Conservation (phyloP, 805 yeast genomes). For the Candida golubevii region DNA sequence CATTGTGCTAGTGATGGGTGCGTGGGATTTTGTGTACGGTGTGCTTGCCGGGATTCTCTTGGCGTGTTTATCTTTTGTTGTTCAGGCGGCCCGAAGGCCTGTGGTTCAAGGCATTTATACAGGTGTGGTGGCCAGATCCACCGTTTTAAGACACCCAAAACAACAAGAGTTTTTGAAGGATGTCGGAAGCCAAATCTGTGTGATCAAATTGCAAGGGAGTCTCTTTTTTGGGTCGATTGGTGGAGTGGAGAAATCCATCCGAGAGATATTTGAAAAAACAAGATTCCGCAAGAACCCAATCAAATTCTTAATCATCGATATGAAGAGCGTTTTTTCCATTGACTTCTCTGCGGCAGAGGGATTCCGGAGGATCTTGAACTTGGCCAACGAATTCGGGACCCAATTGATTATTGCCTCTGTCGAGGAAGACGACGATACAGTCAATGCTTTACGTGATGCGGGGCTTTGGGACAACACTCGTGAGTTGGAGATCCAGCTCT, state of each 20-base stretch:
- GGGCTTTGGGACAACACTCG: slow-evolving; percentile 58
- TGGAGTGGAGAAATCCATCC: slow-evolving; percentile 73
- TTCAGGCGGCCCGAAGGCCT: slow-evolving; percentile 81
- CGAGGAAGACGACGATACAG: slow-evolving; percentile 57
- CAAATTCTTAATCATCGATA: slow-evolving; percentile 77
- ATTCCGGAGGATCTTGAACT: slow-evolving; percentile 77
- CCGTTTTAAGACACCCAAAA: slow-evolving; percentile 85
- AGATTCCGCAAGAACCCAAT: slow-evolving; percentile 55
- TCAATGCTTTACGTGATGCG: slow-evolving; percentile 73
- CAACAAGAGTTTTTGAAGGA: slow-evolving; percentile 80
- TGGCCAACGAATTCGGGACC: slow-evolving; percentile 64
- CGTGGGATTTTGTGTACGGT: slow-evolving; percentile 91
- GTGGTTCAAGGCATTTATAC: slow-evolving; percentile 79
- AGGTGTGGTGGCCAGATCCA: slow-evolving; percentile 85
- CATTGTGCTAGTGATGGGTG: slow-evolving; percentile 93
- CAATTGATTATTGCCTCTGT: slow-evolving; percentile 78
- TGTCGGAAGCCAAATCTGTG: slow-evolving; percentile 88
- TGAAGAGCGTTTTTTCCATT: slow-evolving; percentile 73
- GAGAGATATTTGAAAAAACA: slow-evolving; percentile 57
- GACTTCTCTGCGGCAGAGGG: slow-evolving; percentile 98
- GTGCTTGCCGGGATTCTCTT: slow-evolving; percentile 84
- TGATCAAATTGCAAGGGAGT: slow-evolving; percentile 81
- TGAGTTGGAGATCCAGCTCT: slow-evolving; percentile 51
- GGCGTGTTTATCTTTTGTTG: slow-evolving; percentile 94
- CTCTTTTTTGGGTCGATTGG: slow-evolving; percentile 95